Evolutionary conservation across 2,329 filamentous ascomycete species (phyloP), one percentile per base, ranked within the genome.

Genomic region (Thermothelomyces thermophilus): DNA sequence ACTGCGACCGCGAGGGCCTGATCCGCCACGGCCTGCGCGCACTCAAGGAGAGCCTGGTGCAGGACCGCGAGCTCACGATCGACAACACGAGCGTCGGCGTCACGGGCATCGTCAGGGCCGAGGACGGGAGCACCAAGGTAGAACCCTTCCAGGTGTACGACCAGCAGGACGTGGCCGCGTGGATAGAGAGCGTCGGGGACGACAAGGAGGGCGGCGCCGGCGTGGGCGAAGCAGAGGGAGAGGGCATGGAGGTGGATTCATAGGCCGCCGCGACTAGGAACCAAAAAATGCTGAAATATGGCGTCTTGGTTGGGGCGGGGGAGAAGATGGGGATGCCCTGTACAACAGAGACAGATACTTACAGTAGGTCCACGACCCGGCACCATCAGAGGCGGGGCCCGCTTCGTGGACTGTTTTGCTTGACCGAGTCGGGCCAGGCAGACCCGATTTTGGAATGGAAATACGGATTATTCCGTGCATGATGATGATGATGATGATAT

Each of bases 41-140:
- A 45, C 75, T 98, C 66, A 95, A 95, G 77, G 93, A 98, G 76
- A 95, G 87, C 61, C 74, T 98, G 67, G 86, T 87, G 51, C 91
- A 97, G 79, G 93, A 98, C 72, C 95, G 94, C 76, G 90, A 97
- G 77, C 74, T 98, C 68, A 97, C 91, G 48, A 82, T 96, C 35
- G 93, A 97, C 68, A 98, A 98, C 73, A 95, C 90, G 48, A 95
- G 89, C 60, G 80, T 98, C 47, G 90, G 87, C 33, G 76, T 96
- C 54, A 87, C 90, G 19, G 90, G 90, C 9, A 72, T 79, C 42
- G 71, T 63, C 41, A 68, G 72, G 49, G 68, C 68, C 56, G 69
- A 71, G 53, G 70, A 72, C 6, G 72, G 73, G 47, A 74, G 73
- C 66, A 78, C 77, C 68, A 71, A 64, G 48, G 70, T 86, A 28